Percentiles rank a stretch among this genome's conserved stretches.
These are phyloP conservation scores for Trypanosoma cruzi DNA, from an alignment of 208 protist genomes.

Conservation along the genomic window DNA sequence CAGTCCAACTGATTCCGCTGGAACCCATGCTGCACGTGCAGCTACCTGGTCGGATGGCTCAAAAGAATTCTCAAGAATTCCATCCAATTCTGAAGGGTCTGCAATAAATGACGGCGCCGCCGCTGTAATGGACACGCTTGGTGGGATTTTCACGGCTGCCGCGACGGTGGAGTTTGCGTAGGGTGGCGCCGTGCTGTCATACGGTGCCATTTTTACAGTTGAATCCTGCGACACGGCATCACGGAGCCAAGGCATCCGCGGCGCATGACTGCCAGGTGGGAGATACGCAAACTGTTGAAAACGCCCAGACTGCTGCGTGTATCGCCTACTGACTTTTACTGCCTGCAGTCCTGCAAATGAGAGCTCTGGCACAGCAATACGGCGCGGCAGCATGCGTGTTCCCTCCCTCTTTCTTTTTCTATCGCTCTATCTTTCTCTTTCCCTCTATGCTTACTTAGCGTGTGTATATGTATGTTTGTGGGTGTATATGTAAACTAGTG, in stretches of 20 bases:
- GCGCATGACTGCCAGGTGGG: constrained; percentile 54
- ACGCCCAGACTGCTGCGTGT: neutral
- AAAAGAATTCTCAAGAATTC: neutral
- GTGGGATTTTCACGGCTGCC: too few relatives aligned
- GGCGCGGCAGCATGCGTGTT: constrained; percentile 30
- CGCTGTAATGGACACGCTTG: too few relatives aligned
- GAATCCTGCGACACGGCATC: neutral
- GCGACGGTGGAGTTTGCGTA: too few relatives aligned
- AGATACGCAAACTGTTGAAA: constrained; percentile 34
- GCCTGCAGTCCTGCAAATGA: neutral
- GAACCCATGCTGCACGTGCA: neutral
- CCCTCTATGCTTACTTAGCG: constrained; percentile 11
- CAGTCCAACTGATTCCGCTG: neutral
- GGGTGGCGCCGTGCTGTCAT: neutral
- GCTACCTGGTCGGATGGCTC: neutral
- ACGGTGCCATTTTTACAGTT: neutral
- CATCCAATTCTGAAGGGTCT: constrained; percentile 9
- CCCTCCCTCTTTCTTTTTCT: constrained; percentile 11
- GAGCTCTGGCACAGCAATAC: constrained; percentile 8
- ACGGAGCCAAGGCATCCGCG: constrained; percentile 63
- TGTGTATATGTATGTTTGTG: constrained; percentile 7
- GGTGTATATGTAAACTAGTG: constrained; percentile 14
- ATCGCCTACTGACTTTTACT: neutral
- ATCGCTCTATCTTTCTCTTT: too few relatives aligned
- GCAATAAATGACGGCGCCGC: neutral